Conservation (phyloP, 495 filamentous ascomycete species). For the Aspergillus carlsbadensis region DNA sequence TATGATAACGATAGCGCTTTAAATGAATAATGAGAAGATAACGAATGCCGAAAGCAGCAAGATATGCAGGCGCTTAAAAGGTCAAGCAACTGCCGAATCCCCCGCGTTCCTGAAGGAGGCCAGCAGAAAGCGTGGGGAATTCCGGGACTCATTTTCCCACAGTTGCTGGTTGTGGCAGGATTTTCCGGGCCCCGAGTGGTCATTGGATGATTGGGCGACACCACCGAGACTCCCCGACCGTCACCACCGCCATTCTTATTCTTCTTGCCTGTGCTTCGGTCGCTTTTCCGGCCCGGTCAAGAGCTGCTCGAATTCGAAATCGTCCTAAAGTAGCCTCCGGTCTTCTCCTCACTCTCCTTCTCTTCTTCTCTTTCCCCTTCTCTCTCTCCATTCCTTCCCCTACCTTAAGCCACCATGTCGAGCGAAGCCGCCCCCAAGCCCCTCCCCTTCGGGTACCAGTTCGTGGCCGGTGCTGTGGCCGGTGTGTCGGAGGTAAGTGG, state of each 20-base stretch:
- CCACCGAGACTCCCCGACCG: background rate
- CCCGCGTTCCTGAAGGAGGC: conserved; percentile 10
- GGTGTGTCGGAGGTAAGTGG: conserved; percentile 83
- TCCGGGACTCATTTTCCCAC: conserved; percentile 5
- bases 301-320: conserved; percentile 7
- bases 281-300: conserved; percentile 12
- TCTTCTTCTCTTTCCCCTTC: conserved; percentile 17
- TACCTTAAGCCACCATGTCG: conserved; percentile 51
- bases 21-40: background rate
- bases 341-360: conserved; percentile 11
- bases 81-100: background rate
- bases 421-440: conserved; percentile 56
- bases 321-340: conserved; percentile 2
- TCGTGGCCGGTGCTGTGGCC: conserved; percentile 83
- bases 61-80: background rate
- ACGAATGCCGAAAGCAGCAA: background rate
- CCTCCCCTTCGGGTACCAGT: conserved; percentile 82
- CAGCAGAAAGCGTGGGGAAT: conserved; percentile 3
- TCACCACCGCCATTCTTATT: background rate
- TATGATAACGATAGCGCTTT: background rate
- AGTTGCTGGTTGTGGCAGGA: background rate
- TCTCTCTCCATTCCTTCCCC: conserved; percentile 11
- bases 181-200: conserved; percentile 1
- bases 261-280: conserved; percentile 3
- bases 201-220: background rate